These are phyloP conservation scores for Globisporangium okanoganense DNA, from an alignment of 352 stramenopile species.

Conservation along the genomic window DNA sequence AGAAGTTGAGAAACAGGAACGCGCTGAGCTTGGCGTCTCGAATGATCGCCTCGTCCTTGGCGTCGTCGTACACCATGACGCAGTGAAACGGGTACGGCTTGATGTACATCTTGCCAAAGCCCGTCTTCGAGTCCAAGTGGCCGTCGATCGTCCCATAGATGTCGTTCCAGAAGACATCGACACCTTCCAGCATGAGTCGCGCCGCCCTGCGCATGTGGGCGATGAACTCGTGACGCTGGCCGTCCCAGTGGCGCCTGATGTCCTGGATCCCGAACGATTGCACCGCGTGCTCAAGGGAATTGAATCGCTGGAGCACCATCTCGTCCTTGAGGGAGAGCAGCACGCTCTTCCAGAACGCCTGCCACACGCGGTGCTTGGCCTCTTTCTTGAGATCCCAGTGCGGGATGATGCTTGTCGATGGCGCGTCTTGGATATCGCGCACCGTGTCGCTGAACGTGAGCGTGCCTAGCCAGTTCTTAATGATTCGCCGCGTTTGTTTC, in stretches of 20 bases:
- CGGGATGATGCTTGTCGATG: slow-evolving; percentile 22
- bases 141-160: slow-evolving; percentile 27
- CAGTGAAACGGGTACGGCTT: slow-evolving; percentile 47
- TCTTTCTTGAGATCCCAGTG: slow-evolving; percentile 43
- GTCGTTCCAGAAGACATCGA: slow-evolving; percentile 44
- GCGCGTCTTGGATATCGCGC: slow-evolving; percentile 28
- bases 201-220: slow-evolving; percentile 24
- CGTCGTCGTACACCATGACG: slow-evolving; percentile 46
- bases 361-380: slow-evolving; percentile 46
- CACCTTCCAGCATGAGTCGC: slow-evolving; percentile 30
- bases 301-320: slow-evolving; percentile 25
- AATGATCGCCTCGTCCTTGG: slow-evolving; percentile 39
- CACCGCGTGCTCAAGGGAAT: slow-evolving; percentile 26
- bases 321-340: slow-evolving; percentile 24
- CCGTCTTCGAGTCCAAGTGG: slow-evolving; percentile 29
- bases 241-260: slow-evolving; percentile 33
- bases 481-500: slow-evolving; percentile 20
- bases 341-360: slow-evolving; percentile 39
- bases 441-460: slow-evolving; percentile 47
- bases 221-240: slow-evolving; percentile 23
- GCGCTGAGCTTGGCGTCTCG: slow-evolving; percentile 25
- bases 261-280: slow-evolving; percentile 28
- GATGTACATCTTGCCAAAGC: slow-evolving; percentile 52
- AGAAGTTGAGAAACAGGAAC: slow-evolving; percentile 36
- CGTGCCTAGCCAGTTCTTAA: slow-evolving; percentile 38